Base-by-base conservation (phyloP, 257 asterid species). In the Penstemon davidsonii region DNA sequence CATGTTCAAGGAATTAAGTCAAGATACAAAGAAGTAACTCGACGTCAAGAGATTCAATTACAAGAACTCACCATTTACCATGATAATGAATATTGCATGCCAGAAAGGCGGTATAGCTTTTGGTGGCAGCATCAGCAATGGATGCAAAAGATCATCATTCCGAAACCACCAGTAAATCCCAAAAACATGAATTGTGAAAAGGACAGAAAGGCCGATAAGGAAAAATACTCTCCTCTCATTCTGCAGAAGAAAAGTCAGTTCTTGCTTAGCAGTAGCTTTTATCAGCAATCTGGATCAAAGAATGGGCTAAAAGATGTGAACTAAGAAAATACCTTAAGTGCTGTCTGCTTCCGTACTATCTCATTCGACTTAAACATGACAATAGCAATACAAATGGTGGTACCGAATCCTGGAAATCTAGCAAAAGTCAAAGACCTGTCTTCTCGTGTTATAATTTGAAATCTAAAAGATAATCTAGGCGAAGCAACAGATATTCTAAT, bases 321-420 rank as follows among this genome's bases (percentile, higher is more conserved):
- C 45, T 42, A 6, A 46, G 5, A 57, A 64, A 55, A 61, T 25
- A 88, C 96, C 96, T 91, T 89, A 61, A 91, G 89, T 47, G 98
- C 89, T 43, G 96, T 89, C 83, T 91, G 96, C 81, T 80, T 89
- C 75, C 87, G 80, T 33, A 91, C 84, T 66, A 91, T 71, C 78
- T 85, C 96, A 78, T 91, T 91, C 7, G 96, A 91, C 85, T 89
- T 91, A 70, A 89, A 89, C 96, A 91, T 82, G 69, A 89, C 76
- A 5, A 85, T 92, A 81, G 98, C 90, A 66, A 91, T 74, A 89
- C 88, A 87, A 60, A 91, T 87, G 66, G 95, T 81, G 40, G 79
- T 87, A 71, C 80, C 70, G 71, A 90, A 88, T 60, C 97, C 97
- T 90, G 89, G 72, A 75, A 60, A 57, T 61, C 44, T 69, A 51